A percentile compares a stretch with the other conserved stretches of the same genome.
These are phyloP conservation scores for Amphicarpaea edgeworthii DNA, from an alignment of 306 rosid species.

Conservation along the genomic window DNA sequence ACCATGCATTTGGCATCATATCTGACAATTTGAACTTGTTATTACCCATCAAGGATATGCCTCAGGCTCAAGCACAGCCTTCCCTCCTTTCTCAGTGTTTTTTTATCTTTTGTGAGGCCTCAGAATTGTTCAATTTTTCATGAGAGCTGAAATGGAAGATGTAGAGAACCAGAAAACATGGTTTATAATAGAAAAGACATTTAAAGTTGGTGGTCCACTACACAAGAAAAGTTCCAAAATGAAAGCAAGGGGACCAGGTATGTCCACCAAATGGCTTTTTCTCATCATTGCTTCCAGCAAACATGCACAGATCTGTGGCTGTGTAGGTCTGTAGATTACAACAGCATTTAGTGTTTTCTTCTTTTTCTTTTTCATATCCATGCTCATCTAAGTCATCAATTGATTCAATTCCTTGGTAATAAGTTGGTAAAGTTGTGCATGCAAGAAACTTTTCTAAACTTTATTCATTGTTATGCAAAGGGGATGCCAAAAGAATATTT, in stretches of 20 bases:
- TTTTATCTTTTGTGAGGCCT: constrained; percentile 35
- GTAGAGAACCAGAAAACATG: constrained; percentile 15
- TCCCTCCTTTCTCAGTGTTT: constrained; percentile 46
- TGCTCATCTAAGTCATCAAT: constrained; percentile 2
- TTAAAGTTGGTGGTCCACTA: constrained; percentile 43
- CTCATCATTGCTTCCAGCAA: constrained; percentile 52
- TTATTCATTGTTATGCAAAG: constrained; percentile 31
- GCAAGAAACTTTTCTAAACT: not conserved
- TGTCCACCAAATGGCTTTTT: constrained; percentile 49
- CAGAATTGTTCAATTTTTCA: constrained; percentile 35
- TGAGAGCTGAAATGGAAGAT: constrained; percentile 46
- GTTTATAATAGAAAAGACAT: constrained; percentile 40
- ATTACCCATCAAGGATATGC: constrained; percentile 67
- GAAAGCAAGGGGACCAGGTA: constrained; percentile 55
- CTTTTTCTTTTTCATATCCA: not conserved
- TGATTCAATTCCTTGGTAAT: constrained; percentile 24
- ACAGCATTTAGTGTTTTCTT: not conserved
- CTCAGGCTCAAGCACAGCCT: constrained; percentile 29
- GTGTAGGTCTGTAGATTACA: constrained; percentile 5
- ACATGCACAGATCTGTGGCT: constrained; percentile 38
- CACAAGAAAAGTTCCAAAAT: constrained; percentile 44
- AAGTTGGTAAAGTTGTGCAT: constrained; percentile 13
- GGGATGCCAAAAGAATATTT: constrained; percentile 14
- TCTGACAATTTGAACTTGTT: constrained; percentile 76
- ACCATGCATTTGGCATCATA: constrained; percentile 92